Evolutionary conservation across 768 basidiomycete species (phyloP).

Genomic region (Trametes meyenii): DNA sequence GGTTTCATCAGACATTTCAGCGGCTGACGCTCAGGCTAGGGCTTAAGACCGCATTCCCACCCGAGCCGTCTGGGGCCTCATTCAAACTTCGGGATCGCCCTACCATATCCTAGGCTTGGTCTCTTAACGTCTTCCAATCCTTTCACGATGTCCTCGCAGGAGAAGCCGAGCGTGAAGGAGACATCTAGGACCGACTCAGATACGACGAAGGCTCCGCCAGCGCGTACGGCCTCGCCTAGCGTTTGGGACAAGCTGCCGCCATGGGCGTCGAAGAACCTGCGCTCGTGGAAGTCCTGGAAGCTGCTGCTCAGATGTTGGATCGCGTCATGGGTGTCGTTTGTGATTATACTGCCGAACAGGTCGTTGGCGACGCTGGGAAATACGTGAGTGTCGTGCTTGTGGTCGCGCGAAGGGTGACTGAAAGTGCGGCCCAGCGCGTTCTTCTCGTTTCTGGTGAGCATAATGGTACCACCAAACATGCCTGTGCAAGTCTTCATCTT

Average conservation of each 20-base stretch:
- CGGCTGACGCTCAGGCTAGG: not conserved
- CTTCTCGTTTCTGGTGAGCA: constrained; percentile 44
- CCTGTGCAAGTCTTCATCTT: constrained; percentile 53
- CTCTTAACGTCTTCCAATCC: no score
- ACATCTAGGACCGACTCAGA: not conserved
- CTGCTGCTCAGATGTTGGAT: constrained; percentile 45
- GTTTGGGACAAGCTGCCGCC: constrained; percentile 36
- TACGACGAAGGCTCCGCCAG: not conserved
- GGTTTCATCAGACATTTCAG: not conserved
- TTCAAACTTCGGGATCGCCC: no score
- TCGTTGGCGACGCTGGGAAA: constrained; percentile 43
- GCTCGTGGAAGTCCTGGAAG: constrained; percentile 41
- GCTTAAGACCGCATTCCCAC: not conserved
- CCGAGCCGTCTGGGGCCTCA: not conserved
- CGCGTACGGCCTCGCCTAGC: not conserved
- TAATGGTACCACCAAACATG: constrained; percentile 52
- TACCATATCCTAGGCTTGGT: no score
- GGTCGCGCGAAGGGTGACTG: not conserved
- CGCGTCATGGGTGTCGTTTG: constrained; percentile 41
- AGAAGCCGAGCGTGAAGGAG: not conserved
- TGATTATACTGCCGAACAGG: constrained; percentile 44
- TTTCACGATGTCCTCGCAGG: no score
- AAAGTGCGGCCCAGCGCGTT: constrained; percentile 39
- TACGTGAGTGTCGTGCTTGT: constrained; percentile 37
- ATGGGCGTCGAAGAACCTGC: constrained; percentile 43